These are phyloP conservation scores for Aspergillus unguis DNA, from an alignment of 2,329 filamentous ascomycete genomes.

Conservation along the genomic window DNA sequence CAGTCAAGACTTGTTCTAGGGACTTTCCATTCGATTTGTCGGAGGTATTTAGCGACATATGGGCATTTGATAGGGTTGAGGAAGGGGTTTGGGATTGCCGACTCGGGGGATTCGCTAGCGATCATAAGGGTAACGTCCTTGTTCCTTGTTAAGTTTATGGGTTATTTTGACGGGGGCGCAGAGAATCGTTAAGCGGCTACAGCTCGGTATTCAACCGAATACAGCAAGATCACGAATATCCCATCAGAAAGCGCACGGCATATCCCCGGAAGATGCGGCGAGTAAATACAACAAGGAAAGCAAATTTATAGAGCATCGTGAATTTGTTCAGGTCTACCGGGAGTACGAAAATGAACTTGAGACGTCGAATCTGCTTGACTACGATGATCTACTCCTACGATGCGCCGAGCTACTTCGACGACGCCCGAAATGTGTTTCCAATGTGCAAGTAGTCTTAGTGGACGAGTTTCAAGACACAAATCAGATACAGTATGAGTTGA, in stretches of 20 bases:
- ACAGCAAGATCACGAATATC: conserved; percentile 73
- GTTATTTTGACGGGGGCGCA: conserved; percentile 21
- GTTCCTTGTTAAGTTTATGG: neutral
- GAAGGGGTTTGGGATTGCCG: conserved; percentile 85
- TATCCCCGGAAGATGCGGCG: conserved; percentile 46
- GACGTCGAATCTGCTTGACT: conserved; percentile 81
- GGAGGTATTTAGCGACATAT: conserved; percentile 78
- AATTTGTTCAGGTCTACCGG: conserved; percentile 64
- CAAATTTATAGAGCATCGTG: conserved; percentile 55
- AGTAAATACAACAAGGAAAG: conserved; percentile 31
- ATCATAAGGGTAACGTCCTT: conserved; percentile 60
- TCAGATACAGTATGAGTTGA: conserved; percentile 88
- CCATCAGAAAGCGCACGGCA: conserved; percentile 56
- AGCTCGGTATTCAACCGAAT: conserved; percentile 65
- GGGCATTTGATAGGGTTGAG: conserved; percentile 78
- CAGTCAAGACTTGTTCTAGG: conserved; percentile 79
- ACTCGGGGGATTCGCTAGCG: conserved; percentile 72
- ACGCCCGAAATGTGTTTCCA: conserved; percentile 77
- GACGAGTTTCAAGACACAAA: conserved; percentile 99
- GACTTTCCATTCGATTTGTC: conserved; percentile 91
- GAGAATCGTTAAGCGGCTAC: conserved; percentile 74
- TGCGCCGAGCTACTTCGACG: conserved; percentile 74
- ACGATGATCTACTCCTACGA: conserved; percentile 83
- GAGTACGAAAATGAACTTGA: conserved; percentile 76
- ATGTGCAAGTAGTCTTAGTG: conserved; percentile 86